These are phyloP conservation scores for Exidia glandulosa DNA, from an alignment of 768 basidiomycete species.

Conservation along the genomic window DNA sequence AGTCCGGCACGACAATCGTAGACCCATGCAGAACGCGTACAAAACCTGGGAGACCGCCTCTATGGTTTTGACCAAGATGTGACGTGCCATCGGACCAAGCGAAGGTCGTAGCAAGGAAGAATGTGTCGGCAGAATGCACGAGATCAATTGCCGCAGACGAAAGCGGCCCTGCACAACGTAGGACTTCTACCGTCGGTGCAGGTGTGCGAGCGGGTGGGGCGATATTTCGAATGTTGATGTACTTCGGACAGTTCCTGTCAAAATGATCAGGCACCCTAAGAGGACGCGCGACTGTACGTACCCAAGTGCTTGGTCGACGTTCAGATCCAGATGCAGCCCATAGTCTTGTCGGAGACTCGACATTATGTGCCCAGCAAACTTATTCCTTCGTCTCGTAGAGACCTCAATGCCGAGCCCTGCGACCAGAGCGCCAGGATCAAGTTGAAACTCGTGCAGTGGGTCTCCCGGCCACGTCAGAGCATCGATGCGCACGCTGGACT, in stretches of 20 bases:
- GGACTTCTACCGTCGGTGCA: constrained; percentile 21
- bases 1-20: constrained; percentile 50
- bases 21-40: constrained; percentile 48
- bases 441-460: constrained; percentile 31
- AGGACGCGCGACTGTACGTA: constrained; percentile 18
- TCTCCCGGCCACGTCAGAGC: constrained; percentile 43
- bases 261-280: background rate
- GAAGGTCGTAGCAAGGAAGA: constrained; percentile 46
- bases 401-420: constrained; percentile 54
- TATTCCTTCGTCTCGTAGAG: constrained; percentile 46
- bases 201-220: constrained; percentile 28
- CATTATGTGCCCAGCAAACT: constrained; percentile 41
- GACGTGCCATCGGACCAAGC: constrained; percentile 34
- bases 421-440: constrained; percentile 23
- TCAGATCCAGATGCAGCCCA: constrained; percentile 27
- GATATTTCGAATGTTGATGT: constrained; percentile 48
- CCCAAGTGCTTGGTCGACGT: constrained; percentile 50
- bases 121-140: constrained; percentile 39
- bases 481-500: constrained; percentile 28
- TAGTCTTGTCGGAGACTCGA: constrained; percentile 20
- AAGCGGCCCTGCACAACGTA: background rate
- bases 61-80: constrained; percentile 52
- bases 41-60: constrained; percentile 53
- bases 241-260: constrained; percentile 59
- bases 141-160: constrained; percentile 30